Percentiles rank a stretch among this genome's conserved stretches.
Evolutionary conservation across 768 basidiomycete genomes (phyloP).

Genomic region (Pleurotus djamor): DNA sequence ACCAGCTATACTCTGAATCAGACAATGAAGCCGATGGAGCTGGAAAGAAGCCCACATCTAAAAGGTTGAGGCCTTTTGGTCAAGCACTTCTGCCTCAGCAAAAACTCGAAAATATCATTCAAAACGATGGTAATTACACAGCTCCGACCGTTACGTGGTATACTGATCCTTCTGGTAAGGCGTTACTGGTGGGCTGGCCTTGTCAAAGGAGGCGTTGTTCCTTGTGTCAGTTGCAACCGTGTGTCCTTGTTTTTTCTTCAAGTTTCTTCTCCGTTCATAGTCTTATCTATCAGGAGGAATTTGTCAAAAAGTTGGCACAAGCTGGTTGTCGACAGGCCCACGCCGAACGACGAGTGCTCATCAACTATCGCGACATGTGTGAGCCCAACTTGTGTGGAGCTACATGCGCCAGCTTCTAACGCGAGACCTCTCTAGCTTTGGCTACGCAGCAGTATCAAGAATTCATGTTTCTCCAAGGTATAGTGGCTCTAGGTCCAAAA

Average conservation of each 20-base stretch:
- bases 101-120: constrained; percentile 73
- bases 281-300: constrained; percentile 65
- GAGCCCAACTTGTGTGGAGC: constrained; percentile 19
- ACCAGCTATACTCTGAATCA: constrained; percentile 61
- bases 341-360: constrained; percentile 50
- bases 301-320: constrained; percentile 72
- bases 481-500: background rate
- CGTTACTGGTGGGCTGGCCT: constrained; percentile 55
- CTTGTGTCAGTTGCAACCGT: constrained; percentile 78
- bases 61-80: constrained; percentile 21
- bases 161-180: constrained; percentile 30
- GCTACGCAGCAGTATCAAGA: constrained; percentile 63
- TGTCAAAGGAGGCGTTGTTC: constrained; percentile 77
- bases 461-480: constrained; percentile 72
- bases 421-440: constrained; percentile 37
- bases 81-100: constrained; percentile 62
- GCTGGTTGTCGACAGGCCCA: constrained; percentile 68
- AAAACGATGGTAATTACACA: constrained; percentile 63
- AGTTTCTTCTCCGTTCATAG: constrained; percentile 1
- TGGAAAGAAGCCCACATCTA: constrained; percentile 10
- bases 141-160: background rate
- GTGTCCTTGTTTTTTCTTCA: constrained; percentile 14
- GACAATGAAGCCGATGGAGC: constrained; percentile 30
- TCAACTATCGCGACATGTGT: constrained; percentile 81
- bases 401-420: background rate